Conservation (phyloP, 768 basidiomycete species). For the Agrocybe praecox region DNA sequence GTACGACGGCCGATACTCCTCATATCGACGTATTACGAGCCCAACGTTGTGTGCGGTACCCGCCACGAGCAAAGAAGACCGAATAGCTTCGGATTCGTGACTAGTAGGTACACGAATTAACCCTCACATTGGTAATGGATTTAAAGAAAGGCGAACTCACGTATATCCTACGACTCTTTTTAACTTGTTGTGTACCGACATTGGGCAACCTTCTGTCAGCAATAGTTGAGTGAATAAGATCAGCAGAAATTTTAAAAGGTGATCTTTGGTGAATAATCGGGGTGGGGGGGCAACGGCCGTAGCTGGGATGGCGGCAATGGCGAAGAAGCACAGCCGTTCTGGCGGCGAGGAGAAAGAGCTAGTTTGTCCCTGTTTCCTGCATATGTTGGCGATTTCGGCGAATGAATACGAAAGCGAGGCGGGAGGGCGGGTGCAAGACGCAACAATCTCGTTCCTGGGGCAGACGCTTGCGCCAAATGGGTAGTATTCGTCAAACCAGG, state of each 20-base stretch:
- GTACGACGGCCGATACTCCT: too few relatives aligned
- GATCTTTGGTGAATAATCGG: conserved; percentile 43
- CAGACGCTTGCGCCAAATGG: neutral
- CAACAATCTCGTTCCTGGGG: neutral
- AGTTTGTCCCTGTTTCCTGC: conserved; percentile 21
- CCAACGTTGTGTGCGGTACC: too few relatives aligned
- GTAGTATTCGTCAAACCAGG: neutral
- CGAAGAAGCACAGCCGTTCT: neutral
- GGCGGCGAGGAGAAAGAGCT: conserved; percentile 32
- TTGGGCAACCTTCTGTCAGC: conserved; percentile 59
- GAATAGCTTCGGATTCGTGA: too few relatives aligned
- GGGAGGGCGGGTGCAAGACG: conserved; percentile 8
- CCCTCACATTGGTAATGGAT: too few relatives aligned
- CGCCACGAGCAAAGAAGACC: too few relatives aligned
- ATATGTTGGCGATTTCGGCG: conserved; percentile 20
- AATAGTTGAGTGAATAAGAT: conserved; percentile 65
- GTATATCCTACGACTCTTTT: conserved; percentile 58
- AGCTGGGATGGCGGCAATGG: conserved; percentile 9
- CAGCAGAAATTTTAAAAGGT: conserved; percentile 63
- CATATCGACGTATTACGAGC: too few relatives aligned
- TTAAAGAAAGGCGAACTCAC: too few relatives aligned
- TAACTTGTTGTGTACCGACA: conserved; percentile 47
- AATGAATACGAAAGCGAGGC: conserved; percentile 21
- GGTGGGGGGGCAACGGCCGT: conserved; percentile 25
- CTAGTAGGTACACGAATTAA: too few relatives aligned